phyloP scores from a whole-genome alignment of 2,329 filamentous ascomycete species.

The Exophiala bonariae region DNA sequence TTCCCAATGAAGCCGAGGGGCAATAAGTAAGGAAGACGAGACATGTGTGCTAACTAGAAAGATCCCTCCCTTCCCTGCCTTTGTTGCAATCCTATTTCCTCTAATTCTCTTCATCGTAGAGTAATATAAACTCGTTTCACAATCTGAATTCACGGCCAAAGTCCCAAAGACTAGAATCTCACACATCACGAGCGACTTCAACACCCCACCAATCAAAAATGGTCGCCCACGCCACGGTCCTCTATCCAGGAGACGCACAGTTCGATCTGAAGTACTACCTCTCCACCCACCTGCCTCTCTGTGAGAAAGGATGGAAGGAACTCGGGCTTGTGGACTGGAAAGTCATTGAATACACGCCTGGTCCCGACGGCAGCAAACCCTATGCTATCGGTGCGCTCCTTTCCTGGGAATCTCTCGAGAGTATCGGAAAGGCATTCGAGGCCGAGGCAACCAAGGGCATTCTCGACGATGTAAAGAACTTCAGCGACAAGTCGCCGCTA shows the following conservation, averaged over 20 bases:
- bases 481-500: conserved; percentile 21
- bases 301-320: conserved; percentile 38
- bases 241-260: conserved; percentile 44
- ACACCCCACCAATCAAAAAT: background rate
- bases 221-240: conserved; percentile 8
- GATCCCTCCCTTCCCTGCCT: no score
- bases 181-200: no score
- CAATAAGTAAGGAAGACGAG: no score
- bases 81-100: no score
- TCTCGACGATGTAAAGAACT: conserved; percentile 23
- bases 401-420: conserved; percentile 20
- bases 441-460: conserved; percentile 8
- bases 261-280: conserved; percentile 55
- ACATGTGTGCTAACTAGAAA: no score
- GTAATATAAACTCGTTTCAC: no score
- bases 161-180: no score
- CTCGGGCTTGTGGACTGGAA: conserved; percentile 39
- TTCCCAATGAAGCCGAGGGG: no score
- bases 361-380: conserved; percentile 13
- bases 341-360: conserved; percentile 14
- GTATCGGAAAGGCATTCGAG: conserved; percentile 13
- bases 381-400: conserved; percentile 16
- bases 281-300: conserved; percentile 48
- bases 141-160: no score
- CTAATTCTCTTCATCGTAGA: no score